A percentile compares a stretch with the other conserved stretches of the same genome.
Conservation (phyloP, 169 alveolate species). For the Hepatocystis sp. region DNA sequence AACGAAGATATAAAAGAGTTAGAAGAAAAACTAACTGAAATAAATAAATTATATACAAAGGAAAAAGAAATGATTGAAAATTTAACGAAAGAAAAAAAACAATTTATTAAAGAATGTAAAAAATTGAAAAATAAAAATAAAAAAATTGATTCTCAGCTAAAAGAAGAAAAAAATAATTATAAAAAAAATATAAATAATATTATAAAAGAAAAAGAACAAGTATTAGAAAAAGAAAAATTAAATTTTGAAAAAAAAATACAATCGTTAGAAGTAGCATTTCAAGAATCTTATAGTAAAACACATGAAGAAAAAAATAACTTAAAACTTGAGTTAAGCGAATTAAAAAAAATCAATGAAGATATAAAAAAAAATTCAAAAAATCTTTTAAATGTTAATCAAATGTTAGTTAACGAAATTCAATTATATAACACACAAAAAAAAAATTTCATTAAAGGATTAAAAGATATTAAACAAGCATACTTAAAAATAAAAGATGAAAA, state of each 20-base stretch:
- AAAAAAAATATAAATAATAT: constrained; percentile 15
- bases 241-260: constrained; percentile 30
- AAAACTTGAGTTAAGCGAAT: constrained; percentile 18
- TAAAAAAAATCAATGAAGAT: constrained; percentile 44
- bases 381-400: constrained; percentile 56
- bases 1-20: constrained; percentile 7
- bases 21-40: constrained; percentile 28
- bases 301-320: constrained; percentile 33
- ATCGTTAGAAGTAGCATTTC: constrained; percentile 46
- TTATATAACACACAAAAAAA: constrained; percentile 36
- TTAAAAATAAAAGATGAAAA: constrained; percentile 50
- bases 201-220: constrained; percentile 27
- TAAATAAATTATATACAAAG: constrained; percentile 12
- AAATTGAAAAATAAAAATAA: constrained; percentile 46
- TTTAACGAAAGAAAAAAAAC: constrained; percentile 34
- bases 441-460: constrained; percentile 62
- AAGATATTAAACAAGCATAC: constrained; percentile 55
- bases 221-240: constrained; percentile 24
- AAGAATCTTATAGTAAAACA: constrained; percentile 35
- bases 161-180: constrained; percentile 20
- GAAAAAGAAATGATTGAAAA: constrained; percentile 61
- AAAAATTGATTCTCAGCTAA: constrained; percentile 43
- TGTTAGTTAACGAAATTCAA: constrained; percentile 45
- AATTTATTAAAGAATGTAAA: constrained; percentile 52
- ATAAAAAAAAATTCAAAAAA: constrained; percentile 50